Percentiles rank a stretch among this genome's conserved stretches.
Conservation (phyloP, 306 rosid genomes). For the Parietaria judaica region DNA sequence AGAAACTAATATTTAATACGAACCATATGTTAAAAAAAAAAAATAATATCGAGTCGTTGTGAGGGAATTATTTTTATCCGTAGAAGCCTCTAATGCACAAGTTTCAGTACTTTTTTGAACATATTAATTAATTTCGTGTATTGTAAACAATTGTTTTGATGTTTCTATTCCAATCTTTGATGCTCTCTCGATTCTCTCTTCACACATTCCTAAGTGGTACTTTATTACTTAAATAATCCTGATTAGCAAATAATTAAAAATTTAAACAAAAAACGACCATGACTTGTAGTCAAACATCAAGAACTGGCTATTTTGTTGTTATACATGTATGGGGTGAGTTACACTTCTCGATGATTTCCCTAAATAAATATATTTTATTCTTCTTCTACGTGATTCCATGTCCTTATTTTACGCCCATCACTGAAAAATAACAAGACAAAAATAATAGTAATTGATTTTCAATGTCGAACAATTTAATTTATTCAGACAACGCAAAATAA, state of each 20-base stretch:
- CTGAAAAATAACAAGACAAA: not conserved
- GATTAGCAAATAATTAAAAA: conserved; percentile 12
- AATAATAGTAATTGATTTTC: no score
- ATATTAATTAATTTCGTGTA: conserved; percentile 36
- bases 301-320: conserved; percentile 42
- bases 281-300: conserved; percentile 30
- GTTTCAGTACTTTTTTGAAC: conserved; percentile 41
- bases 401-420: conserved; percentile 7
- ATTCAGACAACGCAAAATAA: no score
- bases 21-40: not conserved
- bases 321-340: conserved; percentile 13
- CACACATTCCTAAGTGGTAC: not conserved
- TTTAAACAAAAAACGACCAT: not conserved
- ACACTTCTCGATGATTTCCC: conserved; percentile 46
- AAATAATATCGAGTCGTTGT: conserved; percentile 22
- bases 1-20: conserved; percentile 2
- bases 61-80: conserved; percentile 20
- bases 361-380: conserved; percentile 26
- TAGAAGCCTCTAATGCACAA: conserved; percentile 44
- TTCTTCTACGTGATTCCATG: conserved; percentile 31
- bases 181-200: conserved; percentile 24
- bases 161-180: conserved; percentile 62
- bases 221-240: conserved; percentile 17
- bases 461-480: no score
- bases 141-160: conserved; percentile 36